Conservation (phyloP, 2,329 filamentous ascomycete genomes). For the Stagonosporopsis vannaccii region DNA sequence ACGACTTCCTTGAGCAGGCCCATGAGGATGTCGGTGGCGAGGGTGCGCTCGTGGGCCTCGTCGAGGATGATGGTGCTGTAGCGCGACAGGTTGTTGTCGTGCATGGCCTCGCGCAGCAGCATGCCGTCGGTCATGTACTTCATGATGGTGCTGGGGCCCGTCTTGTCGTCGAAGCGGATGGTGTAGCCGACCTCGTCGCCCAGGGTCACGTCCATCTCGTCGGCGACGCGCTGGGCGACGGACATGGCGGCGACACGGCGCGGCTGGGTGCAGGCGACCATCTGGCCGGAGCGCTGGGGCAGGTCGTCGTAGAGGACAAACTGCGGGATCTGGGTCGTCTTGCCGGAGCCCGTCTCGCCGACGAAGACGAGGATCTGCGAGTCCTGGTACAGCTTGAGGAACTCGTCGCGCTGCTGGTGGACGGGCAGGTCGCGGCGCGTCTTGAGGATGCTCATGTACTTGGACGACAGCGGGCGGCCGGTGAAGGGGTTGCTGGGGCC, state of each 20-base stretch:
- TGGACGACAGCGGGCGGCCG: constrained; percentile 74
- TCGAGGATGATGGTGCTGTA: constrained; percentile 99
- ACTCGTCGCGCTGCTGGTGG: constrained; percentile 91
- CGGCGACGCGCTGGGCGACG: constrained; percentile 93
- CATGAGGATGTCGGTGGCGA: constrained; percentile 94
- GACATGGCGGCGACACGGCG: constrained; percentile 98
- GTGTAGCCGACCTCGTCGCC: constrained; percentile 96
- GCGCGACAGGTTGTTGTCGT: constrained; percentile 85
- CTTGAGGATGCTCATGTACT: constrained; percentile 91
- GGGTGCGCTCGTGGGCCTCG: constrained; percentile 96
- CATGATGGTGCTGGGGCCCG: constrained; percentile 85
- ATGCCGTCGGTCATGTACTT: constrained; percentile 99
- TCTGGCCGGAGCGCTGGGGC: constrained; percentile 82
- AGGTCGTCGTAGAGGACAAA: constrained; percentile 98
- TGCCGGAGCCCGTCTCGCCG: constrained; percentile 98
- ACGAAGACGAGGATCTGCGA: constrained; percentile 98
- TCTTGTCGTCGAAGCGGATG: constrained; percentile 96
- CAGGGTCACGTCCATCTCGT: constrained; percentile 90
- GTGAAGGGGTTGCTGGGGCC: constrained; percentile 87
- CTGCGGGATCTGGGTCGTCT: constrained; percentile 98
- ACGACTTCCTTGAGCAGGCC: constrained; percentile 92
- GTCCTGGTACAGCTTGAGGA: constrained; percentile 89
- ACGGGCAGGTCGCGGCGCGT: constrained; percentile 86
- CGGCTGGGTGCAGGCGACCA: constrained; percentile 96
- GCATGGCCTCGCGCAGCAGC: constrained; percentile 91